Evolutionary conservation across 192 early-diverging fungal species (phyloP).

Genomic region (Gigaspora rosea): DNA sequence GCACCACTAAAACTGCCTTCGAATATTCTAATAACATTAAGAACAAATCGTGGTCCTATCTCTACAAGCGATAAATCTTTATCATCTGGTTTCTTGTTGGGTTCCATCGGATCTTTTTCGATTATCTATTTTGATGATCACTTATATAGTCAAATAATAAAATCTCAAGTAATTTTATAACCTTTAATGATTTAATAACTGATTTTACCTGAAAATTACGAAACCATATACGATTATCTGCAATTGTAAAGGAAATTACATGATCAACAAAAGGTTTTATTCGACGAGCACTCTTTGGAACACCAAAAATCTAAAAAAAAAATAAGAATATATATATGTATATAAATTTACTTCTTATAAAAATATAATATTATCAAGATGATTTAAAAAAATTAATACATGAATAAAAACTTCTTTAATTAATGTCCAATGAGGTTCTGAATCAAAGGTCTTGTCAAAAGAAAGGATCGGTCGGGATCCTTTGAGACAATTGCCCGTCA

Average conservation of each 20-base stretch:
- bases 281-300: conserved; percentile 82
- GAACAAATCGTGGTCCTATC: conserved; percentile 95
- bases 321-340: neutral
- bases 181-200: too few relatives aligned
- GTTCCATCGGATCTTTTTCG: conserved; percentile 57
- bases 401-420: conserved; percentile 93
- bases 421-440: conserved; percentile 78
- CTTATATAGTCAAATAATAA: neutral
- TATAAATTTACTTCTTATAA: neutral
- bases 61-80: conserved; percentile 83
- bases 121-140: conserved; percentile 51
- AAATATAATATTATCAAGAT: neutral
- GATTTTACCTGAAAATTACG: conserved; percentile 86
- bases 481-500: conserved; percentile 98
- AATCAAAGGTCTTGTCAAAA: conserved; percentile 93
- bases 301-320: conserved; percentile 70
- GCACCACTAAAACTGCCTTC: conserved; percentile 93
- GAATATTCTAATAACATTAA: conserved; percentile 92
- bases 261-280: conserved; percentile 98
- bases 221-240: conserved; percentile 91
- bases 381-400: conserved; percentile 3
- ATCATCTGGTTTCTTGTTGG: conserved; percentile 32
- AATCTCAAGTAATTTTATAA: too few relatives aligned
- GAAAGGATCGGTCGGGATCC: conserved; percentile 93
- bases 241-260: conserved; percentile 84